A percentile compares a stretch with the other conserved stretches of the same genome.
Conservation (phyloP, 179 eudicot species). For the Amaranthus tricolor region DNA sequence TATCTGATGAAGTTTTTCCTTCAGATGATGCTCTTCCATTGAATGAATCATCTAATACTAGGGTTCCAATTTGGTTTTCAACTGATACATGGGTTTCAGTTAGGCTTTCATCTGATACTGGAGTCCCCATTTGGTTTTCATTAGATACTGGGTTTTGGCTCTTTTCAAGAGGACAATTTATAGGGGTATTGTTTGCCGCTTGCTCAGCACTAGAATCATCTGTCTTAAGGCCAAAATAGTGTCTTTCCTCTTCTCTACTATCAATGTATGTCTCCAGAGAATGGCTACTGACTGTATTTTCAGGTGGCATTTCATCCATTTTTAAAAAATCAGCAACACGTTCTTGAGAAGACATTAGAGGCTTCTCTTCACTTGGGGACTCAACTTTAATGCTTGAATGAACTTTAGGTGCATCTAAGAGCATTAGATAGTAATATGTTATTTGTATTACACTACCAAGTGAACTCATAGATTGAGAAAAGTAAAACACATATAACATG, state of each 20-base stretch:
- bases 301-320: constrained; percentile 11
- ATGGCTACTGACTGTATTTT: background rate
- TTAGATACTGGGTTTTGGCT: constrained; percentile 4
- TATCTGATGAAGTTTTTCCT: constrained; percentile 20
- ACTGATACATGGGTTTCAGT: background rate
- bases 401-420: constrained; percentile 33
- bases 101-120: background rate
- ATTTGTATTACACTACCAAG: background rate
- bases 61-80: constrained; percentile 2
- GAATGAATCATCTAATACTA: background rate
- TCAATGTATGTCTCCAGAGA: constrained; percentile 6
- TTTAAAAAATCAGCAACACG: constrained; percentile 9
- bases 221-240: background rate
- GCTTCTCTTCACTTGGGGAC: constrained; percentile 26
- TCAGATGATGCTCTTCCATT: constrained; percentile 6
- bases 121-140: constrained; percentile 1
- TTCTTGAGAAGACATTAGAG: constrained; percentile 19
- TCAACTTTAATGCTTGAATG: constrained; percentile 22
- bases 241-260: constrained; percentile 14
- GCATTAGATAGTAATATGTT: background rate
- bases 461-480: background rate
- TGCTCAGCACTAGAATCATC: constrained; percentile 18
- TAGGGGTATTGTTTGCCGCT: constrained; percentile 6
- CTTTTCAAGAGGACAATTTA: constrained; percentile 9
- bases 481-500: background rate